Base-by-base conservation (phyloP, 2,329 filamentous ascomycete genomes). In the Venturia carpophila region DNA sequence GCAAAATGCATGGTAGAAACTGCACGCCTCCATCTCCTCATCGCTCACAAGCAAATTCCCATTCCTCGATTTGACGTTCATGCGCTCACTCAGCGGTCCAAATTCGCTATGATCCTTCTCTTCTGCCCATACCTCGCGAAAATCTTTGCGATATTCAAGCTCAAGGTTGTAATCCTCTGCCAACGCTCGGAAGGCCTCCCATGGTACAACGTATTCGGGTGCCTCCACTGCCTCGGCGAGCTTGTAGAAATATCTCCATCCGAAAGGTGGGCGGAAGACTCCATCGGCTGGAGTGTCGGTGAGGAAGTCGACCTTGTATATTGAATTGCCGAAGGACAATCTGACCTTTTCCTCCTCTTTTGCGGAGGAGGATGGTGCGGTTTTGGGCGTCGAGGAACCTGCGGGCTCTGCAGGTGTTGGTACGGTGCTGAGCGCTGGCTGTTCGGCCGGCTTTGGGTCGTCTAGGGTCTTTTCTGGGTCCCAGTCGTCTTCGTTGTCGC, bases 161-260 rank as follows among this genome's bases (percentile, higher is more conserved):
- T 99, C 94, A 7, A 99, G 84, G 71, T 97, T 97, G 81, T 93
- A 99, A 73, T 97, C 92, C 74, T 97, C 92, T 21, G 94, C 94
- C 71, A 97, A 80, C 71, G 91, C 92, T 77, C 94, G 90, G 79
- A 99, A 97, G 0, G 92, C 92, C 75, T 96, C 92, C 93, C 94
- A 99, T 0, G 94, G 94, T 1, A 99, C 94, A 1, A 99, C 93
- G 74, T 96, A 99, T 78, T 99, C 94, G 2, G 94, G 93, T 9
- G 96, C 91, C 75, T 97, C 93, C 24, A 99, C 94, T 0, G 94
- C 94, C 77, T 99, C 94, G 71, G 94, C 88, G 65, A 99, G 86
- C 75, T 92, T 96, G 80, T 96, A 99, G 73, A 87, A 96, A 79
- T 99, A 99, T 76, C 94, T 96, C 92, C 94, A 97, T 62, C 93